Evolutionary conservation across 140 eudicot genomes (phyloP).

Genomic region (Anethum foeniculum): DNA sequence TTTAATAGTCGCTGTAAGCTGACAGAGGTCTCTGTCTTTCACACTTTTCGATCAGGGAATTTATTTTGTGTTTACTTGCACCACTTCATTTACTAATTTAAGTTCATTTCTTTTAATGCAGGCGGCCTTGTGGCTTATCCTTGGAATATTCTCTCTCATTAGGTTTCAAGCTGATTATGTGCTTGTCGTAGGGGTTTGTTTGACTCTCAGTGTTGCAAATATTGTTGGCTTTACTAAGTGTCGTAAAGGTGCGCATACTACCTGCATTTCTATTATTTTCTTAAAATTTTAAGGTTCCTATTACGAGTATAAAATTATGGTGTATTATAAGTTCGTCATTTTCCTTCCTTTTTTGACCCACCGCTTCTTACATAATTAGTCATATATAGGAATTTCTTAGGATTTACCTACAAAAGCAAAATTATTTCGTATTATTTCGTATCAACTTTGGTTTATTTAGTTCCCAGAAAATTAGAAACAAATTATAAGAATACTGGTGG

Average conservation of each 20-base stretch:
- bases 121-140: constrained; percentile 87
- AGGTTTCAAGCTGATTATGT: constrained; percentile 97
- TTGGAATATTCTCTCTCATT: constrained; percentile 83
- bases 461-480: too few species aligned
- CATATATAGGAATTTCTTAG: neutral
- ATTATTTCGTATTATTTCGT: neutral
- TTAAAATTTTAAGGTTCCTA: neutral
- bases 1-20: neutral
- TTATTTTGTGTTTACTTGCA: neutral
- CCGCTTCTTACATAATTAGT: neutral
- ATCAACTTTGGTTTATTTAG: neutral
- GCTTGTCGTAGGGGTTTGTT: constrained; percentile 93
- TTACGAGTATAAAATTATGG: neutral
- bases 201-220: constrained; percentile 93
- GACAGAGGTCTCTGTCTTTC: neutral
- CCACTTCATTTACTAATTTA: neutral
- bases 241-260: constrained; percentile 60
- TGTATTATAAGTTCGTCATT: neutral
- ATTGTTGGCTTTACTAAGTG: constrained; percentile 93
- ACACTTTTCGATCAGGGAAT: neutral
- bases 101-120: constrained; percentile 15
- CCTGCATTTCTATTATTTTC: neutral
- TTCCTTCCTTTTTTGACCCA: neutral
- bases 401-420: neutral
- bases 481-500: neutral